phyloP scores from a whole-genome alignment of 108 stramenopile genomes.

The Cylindrotheca fusiformis region DNA sequence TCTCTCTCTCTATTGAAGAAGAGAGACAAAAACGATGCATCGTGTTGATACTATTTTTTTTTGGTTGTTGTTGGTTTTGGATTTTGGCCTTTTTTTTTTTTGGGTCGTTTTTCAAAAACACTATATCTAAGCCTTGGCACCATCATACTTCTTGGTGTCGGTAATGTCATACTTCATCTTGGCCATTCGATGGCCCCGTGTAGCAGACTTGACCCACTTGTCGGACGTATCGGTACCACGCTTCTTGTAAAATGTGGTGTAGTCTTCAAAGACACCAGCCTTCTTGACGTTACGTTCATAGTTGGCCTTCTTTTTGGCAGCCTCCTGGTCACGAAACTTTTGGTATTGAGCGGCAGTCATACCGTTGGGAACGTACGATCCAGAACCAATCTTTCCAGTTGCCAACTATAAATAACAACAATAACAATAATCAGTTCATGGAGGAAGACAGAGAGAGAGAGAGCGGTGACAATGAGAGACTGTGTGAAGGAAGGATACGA shows the following conservation, averaged over 20 bases:
- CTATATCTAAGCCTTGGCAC: background rate
- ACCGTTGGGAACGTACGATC: constrained; percentile 74
- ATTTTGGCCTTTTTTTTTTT: no score
- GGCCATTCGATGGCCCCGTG: constrained; percentile 75
- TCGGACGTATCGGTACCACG: constrained; percentile 69
- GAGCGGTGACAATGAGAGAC: constrained; percentile 4
- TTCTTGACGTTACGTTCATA: constrained; percentile 76
- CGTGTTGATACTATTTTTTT: background rate
- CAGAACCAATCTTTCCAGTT: constrained; percentile 48
- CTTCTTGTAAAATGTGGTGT: constrained; percentile 68
- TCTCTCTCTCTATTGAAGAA: no score
- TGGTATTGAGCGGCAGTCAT: constrained; percentile 69
- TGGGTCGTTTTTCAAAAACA: no score
- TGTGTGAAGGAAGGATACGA: background rate
- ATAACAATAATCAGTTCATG: background rate
- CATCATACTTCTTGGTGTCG: constrained; percentile 35
- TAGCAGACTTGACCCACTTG: constrained; percentile 64
- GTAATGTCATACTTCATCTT: constrained; percentile 40
- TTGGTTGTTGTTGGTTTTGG: background rate
- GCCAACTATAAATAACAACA: constrained; percentile 23
- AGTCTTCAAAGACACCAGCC: constrained; percentile 82
- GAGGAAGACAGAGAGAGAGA: background rate
- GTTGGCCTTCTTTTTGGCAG: constrained; percentile 70
- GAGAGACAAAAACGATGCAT: no score
- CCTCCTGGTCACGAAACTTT: constrained; percentile 54